Evolutionary conservation across 1,139 yeast genomes (phyloP), one percentile per base, ranked within the genome.

Genomic region (Wickerhamomyces sp.): DNA sequence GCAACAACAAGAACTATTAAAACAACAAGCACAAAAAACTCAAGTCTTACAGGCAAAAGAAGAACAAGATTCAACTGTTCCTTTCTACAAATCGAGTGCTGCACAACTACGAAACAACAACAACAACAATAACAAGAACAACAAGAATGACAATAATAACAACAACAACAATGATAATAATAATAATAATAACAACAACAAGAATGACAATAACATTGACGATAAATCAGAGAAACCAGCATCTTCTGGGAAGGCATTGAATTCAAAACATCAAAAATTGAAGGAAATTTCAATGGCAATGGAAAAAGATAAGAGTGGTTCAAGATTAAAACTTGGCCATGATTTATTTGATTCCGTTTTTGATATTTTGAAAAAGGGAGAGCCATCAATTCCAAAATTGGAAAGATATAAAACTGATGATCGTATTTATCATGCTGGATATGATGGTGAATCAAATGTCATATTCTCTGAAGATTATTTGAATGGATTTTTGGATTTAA

Each of bases 401-500:
- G 63, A 65, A 33, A 64, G 60, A 15, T 76, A 75, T 54, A 59
- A 58, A 27, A 58, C 68, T 4, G 61, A 64, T 1, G 66, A 74
- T 18, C 58, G 78, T 45, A 73, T 75, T 27, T 74, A 72, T 53
- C 77, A 74, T 52, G 79, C 80, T 0, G 66, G 81, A 35, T 76
- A 72, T 52, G 78, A 75, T 50, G 65, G 66, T 30, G 54, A 59
- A 36, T 54, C 66, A 32, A 51, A 56, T 40, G 64, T 64, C 0
- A 55, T 61, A 0, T 60, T 71, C 44, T 62, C 72, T 10, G 63
- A 82, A 52, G 69, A 72, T 23, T 80, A 74, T 55, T 64, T 84
- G 34, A 67, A 72, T 6, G 64, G 72, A 27, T 81, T 80, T 54
- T 66, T 85, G 35, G 76, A 78, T 50, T 63, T 88, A 32, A 69